Conservation (phyloP, 1,284 basidiomycete species). For the Rhodotorula sp. region DNA sequence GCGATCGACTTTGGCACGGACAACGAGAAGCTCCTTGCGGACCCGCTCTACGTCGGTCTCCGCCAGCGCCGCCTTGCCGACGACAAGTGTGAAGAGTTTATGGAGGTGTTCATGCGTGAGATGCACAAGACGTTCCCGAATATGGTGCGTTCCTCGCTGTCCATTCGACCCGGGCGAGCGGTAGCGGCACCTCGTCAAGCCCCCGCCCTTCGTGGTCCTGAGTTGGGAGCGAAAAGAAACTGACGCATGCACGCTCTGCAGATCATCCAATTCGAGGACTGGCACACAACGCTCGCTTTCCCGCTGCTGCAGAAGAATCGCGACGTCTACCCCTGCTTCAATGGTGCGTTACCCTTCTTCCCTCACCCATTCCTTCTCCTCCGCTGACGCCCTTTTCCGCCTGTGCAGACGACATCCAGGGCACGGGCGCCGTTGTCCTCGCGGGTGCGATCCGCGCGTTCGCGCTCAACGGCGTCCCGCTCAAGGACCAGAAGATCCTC, state of each 20-base stretch:
- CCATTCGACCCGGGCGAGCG: neutral
- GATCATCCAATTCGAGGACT: constrained; percentile 76
- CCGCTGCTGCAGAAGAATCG: constrained; percentile 75
- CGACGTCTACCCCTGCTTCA: constrained; percentile 76
- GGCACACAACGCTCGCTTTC: constrained; percentile 65
- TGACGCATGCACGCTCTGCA: constrained; percentile 32
- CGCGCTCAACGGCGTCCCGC: constrained; percentile 66
- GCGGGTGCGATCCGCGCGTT: constrained; percentile 89
- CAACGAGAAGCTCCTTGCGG: constrained; percentile 75
- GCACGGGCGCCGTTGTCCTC: constrained; percentile 87
- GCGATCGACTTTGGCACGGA: constrained; percentile 85
- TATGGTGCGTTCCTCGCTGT: constrained; percentile 51
- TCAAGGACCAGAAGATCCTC: constrained; percentile 79
- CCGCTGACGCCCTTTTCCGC: neutral
- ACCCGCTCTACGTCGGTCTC: constrained; percentile 87
- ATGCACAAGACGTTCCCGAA: constrained; percentile 74
- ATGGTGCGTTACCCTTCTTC: constrained; percentile 56
- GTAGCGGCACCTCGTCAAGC: neutral
- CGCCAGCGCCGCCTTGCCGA: constrained; percentile 69
- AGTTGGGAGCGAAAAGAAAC: neutral
- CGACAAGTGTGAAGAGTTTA: constrained; percentile 63
- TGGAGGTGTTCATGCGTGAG: constrained; percentile 91
- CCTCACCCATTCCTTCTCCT: neutral
- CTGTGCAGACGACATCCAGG: constrained; percentile 54
- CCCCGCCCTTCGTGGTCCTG: too few species aligned